A percentile compares a stretch with the other conserved stretches of the same genome.
Evolutionary conservation across 1,139 yeast species (phyloP).

Genomic region (Kluyveromyces sp.): DNA sequence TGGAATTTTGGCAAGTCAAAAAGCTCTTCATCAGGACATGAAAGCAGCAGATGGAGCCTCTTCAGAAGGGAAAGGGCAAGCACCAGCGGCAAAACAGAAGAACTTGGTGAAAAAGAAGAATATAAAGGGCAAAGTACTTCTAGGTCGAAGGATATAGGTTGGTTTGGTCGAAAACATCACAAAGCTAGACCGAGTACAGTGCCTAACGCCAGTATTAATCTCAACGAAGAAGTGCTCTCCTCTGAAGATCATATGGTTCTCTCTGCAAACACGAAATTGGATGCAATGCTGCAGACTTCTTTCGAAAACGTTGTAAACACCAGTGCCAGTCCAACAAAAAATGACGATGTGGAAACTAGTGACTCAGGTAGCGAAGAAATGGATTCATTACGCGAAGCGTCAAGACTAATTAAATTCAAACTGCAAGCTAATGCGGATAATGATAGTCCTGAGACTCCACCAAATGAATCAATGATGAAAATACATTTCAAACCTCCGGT

Average conservation of each 20-base stretch:
- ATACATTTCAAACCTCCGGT: conserved; percentile 6
- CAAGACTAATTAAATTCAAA: conserved; percentile 4
- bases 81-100: background rate
- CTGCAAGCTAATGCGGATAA: background rate
- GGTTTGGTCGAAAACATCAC: conserved; percentile 4
- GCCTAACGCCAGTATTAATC: background rate
- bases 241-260: conserved; percentile 4
- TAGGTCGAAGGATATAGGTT: background rate
- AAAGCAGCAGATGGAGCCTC: conserved; percentile 2
- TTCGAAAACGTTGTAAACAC: conserved; percentile 4
- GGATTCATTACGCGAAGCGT: conserved; percentile 6
- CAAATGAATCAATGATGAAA: conserved; percentile 6
- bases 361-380: conserved; percentile 4
- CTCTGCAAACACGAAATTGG: conserved; percentile 1
- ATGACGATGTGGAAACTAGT: conserved; percentile 8
- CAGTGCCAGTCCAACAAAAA: conserved; percentile 2
- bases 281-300: conserved; percentile 2
- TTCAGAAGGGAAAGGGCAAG: conserved; percentile 2
- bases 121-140: background rate
- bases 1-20: conserved; percentile 2
- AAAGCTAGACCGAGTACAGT: conserved; percentile 3
- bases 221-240: conserved; percentile 1
- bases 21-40: conserved; percentile 4
- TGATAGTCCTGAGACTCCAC: conserved; percentile 7
- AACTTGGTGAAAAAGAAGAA: background rate